These are phyloP conservation scores for Pichia cabralensis DNA, from an alignment of 805 yeast species.

Conservation along the genomic window DNA sequence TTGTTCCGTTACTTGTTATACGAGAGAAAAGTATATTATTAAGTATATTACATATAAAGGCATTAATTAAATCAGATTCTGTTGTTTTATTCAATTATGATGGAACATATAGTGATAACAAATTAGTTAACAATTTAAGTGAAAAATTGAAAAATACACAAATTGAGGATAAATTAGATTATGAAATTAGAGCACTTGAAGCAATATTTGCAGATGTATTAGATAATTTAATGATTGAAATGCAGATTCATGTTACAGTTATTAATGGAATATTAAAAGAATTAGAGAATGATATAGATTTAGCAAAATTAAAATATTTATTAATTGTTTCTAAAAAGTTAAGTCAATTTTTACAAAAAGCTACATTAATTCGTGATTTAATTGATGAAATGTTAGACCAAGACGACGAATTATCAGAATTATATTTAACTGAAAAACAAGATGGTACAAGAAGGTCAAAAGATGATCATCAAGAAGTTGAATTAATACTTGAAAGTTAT, in stretches of 20 bases:
- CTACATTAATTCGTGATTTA: conserved; percentile 69
- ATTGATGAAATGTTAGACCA: conserved; percentile 78
- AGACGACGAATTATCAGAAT: conserved; percentile 77
- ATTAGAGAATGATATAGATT: conserved; percentile 72
- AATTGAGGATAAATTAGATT: conserved; percentile 47
- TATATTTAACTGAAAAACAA: conserved; percentile 61
- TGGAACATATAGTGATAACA: conserved; percentile 34
- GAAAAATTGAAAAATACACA: conserved; percentile 27
- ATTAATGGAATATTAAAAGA: conserved; percentile 66
- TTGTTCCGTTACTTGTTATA: conserved; percentile 47
- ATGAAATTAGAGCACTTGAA: conserved; percentile 86
- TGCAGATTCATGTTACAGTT: conserved; percentile 73
- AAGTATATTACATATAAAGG: conserved; percentile 39
- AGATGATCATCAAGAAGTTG: conserved; percentile 78
- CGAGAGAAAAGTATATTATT: conserved; percentile 37
- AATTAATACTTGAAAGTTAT: conserved; percentile 81
- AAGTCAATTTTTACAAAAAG: conserved; percentile 76
- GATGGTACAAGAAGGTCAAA: conserved; percentile 36
- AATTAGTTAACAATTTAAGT: conserved; percentile 34
- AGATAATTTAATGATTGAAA: conserved; percentile 70
- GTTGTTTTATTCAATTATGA: conserved; percentile 41
- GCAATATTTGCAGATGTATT: conserved; percentile 75
- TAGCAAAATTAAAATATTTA: conserved; percentile 66
- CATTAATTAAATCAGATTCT: conserved; percentile 41
- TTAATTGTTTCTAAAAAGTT: conserved; percentile 79